Conservation (phyloP, 164 flowering plant genomes). For the Nymphaea thermarum region DNA sequence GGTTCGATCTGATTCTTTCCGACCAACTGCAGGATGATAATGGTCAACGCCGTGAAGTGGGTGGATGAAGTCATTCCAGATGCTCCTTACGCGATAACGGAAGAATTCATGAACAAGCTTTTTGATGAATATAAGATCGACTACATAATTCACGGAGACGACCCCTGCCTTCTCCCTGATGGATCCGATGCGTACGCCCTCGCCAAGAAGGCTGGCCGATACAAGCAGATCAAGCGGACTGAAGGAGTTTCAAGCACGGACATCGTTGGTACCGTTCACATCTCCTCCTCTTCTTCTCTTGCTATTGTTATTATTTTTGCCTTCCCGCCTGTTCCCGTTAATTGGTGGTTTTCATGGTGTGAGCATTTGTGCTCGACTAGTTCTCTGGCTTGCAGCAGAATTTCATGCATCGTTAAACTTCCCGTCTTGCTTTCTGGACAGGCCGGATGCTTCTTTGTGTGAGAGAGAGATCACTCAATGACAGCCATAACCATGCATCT, state of each 20-base stretch:
- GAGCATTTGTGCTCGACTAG: too few relatives aligned
- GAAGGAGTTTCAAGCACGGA: slow-evolving; percentile 99
- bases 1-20: neutral
- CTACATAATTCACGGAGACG: slow-evolving; percentile 97
- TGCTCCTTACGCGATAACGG: slow-evolving; percentile 95
- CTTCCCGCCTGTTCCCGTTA: neutral
- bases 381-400: too few relatives aligned
- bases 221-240: slow-evolving; percentile 96
- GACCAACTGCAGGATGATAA: slow-evolving; percentile 50
- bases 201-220: slow-evolving; percentile 96
- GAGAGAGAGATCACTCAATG: slow-evolving; percentile 70
- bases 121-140: slow-evolving; percentile 81
- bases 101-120: slow-evolving; percentile 79
- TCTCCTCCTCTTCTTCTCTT: slow-evolving; percentile 1
- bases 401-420: neutral
- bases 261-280: slow-evolving; percentile 64
- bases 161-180: slow-evolving; percentile 96
- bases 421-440: slow-evolving; percentile 13
- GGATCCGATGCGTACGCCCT: slow-evolving; percentile 97
- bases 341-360: too few relatives aligned
- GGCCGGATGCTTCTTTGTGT: slow-evolving; percentile 99
- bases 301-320: neutral
- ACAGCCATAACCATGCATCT: slow-evolving; percentile 60
- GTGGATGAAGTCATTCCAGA: slow-evolving; percentile 95
- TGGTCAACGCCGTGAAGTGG: slow-evolving; percentile 95